A percentile compares a stretch with the other conserved stretches of the same genome.
phyloP scores from a whole-genome alignment of 2,329 filamentous ascomycete species.

The Claviceps paspali region DNA sequence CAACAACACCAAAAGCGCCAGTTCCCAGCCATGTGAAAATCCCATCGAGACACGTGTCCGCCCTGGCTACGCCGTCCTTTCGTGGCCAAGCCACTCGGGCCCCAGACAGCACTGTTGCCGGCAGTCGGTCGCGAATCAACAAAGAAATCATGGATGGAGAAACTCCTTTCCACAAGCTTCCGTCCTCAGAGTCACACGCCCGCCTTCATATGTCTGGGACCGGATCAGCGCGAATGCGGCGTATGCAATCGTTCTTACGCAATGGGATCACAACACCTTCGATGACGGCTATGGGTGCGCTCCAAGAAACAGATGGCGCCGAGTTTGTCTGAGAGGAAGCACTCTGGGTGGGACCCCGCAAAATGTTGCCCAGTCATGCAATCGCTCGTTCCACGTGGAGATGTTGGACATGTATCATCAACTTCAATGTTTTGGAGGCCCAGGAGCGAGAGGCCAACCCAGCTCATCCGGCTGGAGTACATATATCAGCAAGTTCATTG shows the following conservation, averaged over 20 bases:
- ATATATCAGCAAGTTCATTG: too few relatives aligned
- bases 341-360: too few relatives aligned
- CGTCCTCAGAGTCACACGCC: neutral
- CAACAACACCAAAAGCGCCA: slow-evolving; percentile 12
- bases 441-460: too few relatives aligned
- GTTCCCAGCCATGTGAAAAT: slow-evolving; percentile 4
- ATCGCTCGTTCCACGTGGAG: neutral
- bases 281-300: neutral
- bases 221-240: neutral
- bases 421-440: too few relatives aligned
- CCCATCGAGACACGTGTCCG: too few relatives aligned
- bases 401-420: too few relatives aligned
- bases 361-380: too few relatives aligned
- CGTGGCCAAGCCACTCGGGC: neutral
- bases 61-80: neutral
- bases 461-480: too few relatives aligned
- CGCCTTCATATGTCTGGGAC: neutral
- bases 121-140: neutral
- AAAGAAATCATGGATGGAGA: neutral
- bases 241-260: neutral
- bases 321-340: neutral
- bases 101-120: neutral
- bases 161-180: neutral
- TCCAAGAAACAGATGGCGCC: neutral
- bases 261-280: neutral